Conservation (phyloP, 805 yeast genomes). For the Cyberlindnera saturnus region DNA sequence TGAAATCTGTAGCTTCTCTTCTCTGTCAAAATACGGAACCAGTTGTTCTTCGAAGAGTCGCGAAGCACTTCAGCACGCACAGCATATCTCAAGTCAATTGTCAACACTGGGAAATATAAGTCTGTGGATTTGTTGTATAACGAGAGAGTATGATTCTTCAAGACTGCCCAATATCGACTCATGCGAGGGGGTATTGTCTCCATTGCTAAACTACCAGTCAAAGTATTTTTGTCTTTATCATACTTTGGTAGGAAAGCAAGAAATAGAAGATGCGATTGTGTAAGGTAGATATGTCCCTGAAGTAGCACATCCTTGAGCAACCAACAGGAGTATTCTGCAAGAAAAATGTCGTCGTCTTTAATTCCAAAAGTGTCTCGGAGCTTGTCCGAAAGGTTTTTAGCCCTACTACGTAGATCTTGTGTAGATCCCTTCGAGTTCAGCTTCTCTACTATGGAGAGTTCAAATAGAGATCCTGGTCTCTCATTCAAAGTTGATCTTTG, state of each 20-base stretch:
- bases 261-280: slow-evolving; percentile 58
- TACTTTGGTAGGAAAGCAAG: slow-evolving; percentile 70
- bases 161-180: slow-evolving; percentile 71
- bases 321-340: slow-evolving; percentile 72
- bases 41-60: slow-evolving; percentile 21
- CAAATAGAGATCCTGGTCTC: slow-evolving; percentile 21
- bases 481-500: not conserved
- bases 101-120: slow-evolving; percentile 74
- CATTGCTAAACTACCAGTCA: slow-evolving; percentile 46
- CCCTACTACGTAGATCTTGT: slow-evolving; percentile 24
- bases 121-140: slow-evolving; percentile 70
- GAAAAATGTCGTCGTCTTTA: slow-evolving; percentile 47
- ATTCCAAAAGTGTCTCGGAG: slow-evolving; percentile 36
- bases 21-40: slow-evolving; percentile 57
- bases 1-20: slow-evolving; percentile 55
- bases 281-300: slow-evolving; percentile 80
- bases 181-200: slow-evolving; percentile 25
- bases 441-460: slow-evolving; percentile 21
- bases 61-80: slow-evolving; percentile 48
- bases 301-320: slow-evolving; percentile 72
- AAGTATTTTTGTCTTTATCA: slow-evolving; percentile 34
- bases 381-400: slow-evolving; percentile 31
- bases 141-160: slow-evolving; percentile 62
- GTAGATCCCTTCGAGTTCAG: slow-evolving; percentile 5
- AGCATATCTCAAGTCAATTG: slow-evolving; percentile 66